Evolutionary conservation across 2,329 filamentous ascomycete species (phyloP).

Genomic region (Colletotrichum incanum): DNA sequence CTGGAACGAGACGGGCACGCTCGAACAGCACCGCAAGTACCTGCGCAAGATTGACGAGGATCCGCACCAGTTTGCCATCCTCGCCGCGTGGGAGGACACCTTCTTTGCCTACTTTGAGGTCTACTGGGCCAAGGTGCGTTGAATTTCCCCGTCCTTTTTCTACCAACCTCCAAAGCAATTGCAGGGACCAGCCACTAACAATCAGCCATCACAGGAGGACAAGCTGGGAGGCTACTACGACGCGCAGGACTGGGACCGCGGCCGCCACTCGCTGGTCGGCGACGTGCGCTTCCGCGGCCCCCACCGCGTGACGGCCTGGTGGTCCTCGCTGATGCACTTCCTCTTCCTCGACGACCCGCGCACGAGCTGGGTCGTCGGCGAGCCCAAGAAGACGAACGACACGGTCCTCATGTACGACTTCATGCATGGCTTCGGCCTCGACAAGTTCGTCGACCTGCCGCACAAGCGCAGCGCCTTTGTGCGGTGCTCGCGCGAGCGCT

Average conservation of each 20-base stretch:
- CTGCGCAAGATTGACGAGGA: slow-evolving; percentile 78
- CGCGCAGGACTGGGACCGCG: slow-evolving; percentile 70
- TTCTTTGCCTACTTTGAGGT: slow-evolving; percentile 86
- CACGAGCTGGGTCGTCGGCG: slow-evolving; percentile 73
- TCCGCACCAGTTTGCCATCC: slow-evolving; percentile 78
- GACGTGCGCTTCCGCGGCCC: slow-evolving; percentile 73
- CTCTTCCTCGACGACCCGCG: slow-evolving; percentile 74
- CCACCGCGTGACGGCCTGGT: slow-evolving; percentile 74
- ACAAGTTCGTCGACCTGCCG: slow-evolving; percentile 81
- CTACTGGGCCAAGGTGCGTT: slow-evolving; percentile 79
- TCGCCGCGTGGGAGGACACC: slow-evolving; percentile 80
- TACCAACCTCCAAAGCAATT: neutral
- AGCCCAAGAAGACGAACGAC: slow-evolving; percentile 80
- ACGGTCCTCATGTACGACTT: slow-evolving; percentile 83
- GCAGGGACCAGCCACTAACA: slow-evolving; percentile 11
- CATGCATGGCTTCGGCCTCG: slow-evolving; percentile 79
- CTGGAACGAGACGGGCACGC: slow-evolving; percentile 84
- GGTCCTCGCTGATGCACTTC: slow-evolving; percentile 75
- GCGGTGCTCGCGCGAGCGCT: slow-evolving; percentile 75
- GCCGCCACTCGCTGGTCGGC: slow-evolving; percentile 72
- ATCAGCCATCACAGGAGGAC: slow-evolving; percentile 61
- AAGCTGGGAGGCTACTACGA: slow-evolving; percentile 70
- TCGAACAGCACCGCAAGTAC: slow-evolving; percentile 83
- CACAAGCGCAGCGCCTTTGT: slow-evolving; percentile 81
- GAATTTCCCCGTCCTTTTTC: neutral